Base-by-base conservation (phyloP, 148 eudicot species). In the Tetragonia tetragonoides region DNA sequence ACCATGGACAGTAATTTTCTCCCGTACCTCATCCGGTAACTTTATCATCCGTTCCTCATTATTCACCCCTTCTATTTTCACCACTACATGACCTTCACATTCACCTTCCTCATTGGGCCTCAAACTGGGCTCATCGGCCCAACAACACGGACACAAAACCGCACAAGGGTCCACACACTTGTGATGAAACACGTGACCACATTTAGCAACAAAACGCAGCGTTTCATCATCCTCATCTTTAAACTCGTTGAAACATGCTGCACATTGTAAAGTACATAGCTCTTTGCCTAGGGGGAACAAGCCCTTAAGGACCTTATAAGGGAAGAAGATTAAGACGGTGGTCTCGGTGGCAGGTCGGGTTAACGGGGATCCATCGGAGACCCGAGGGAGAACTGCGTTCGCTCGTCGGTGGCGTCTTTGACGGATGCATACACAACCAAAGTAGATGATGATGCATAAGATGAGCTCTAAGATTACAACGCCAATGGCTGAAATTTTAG, bases 181-280 rank as follows among this genome's bases (percentile, higher is more conserved):
- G 34, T 86, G 83, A 62, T 88, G 88, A 77, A 82, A 85, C 66
- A 87, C 90, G 68, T 87, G 87, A 70, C 81, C 78, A 56, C 87
- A 87, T 21, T 62, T 81, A 56, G 87, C 84, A 28, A 88, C 75
- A 65, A 88, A 53, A 46, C 84, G 79, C 24, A 88, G 73, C 65
- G 85, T 85, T 40, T 83, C 88, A 60, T 81, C 85, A 38, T 81
- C 84, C n/a, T 85, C 81, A 0, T 74, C 64, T 14, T 66, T 79
- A 6, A 88, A 84, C 80, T 80, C 91, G 38, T 73, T 62, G 0
- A 86, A 6, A 83, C 91, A 88, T 15, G 68, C 81, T 12, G 87
- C 83, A 66, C 91, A 88, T 68, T 68, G 72, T 21, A 68, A n/a
- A 23, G 61, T 78, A 71, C 41, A 81, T 68, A 67, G 78, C 80